Conservation (phyloP, 306 rosid species). For the Quercus glauca region DNA sequence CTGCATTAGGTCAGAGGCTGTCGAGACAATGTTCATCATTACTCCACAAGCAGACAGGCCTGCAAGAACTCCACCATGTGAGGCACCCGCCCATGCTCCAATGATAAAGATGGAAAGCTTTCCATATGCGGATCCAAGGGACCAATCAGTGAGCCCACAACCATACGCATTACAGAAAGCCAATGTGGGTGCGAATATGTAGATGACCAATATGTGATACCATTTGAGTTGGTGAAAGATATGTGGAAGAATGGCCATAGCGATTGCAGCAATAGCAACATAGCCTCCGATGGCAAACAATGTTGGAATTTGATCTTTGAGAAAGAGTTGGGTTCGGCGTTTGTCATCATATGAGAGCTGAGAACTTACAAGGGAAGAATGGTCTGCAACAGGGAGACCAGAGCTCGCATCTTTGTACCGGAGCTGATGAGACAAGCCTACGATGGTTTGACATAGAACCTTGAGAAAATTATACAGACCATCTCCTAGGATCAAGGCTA, state of each 20-base stretch:
- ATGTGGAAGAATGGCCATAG: background rate
- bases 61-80: conserved; percentile 12
- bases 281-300: conserved; percentile 11
- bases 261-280: background rate
- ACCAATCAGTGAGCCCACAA: conserved; percentile 18
- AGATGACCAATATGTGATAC: conserved; percentile 15
- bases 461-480: background rate
- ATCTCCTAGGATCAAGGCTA: conserved; percentile 14
- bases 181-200: background rate
- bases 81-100: conserved; percentile 11
- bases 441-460: background rate
- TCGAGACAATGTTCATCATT: conserved; percentile 12
- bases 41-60: conserved; percentile 21
- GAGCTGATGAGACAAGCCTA: background rate
- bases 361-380: background rate
- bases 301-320: conserved; percentile 14
- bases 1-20: conserved; percentile 16
- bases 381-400: background rate
- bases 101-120: conserved; percentile 10
- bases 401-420: background rate
- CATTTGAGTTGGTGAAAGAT: conserved; percentile 9
- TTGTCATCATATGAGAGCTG: background rate
- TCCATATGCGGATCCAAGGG: conserved; percentile 7
- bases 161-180: conserved; percentile 19
- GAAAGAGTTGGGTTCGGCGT: conserved; percentile 6